Percentiles rank a stretch among this genome's conserved stretches.
These are phyloP conservation scores for Exutisphaerella laricina DNA, from an alignment of 2,329 filamentous ascomycete species.

Conservation along the genomic window DNA sequence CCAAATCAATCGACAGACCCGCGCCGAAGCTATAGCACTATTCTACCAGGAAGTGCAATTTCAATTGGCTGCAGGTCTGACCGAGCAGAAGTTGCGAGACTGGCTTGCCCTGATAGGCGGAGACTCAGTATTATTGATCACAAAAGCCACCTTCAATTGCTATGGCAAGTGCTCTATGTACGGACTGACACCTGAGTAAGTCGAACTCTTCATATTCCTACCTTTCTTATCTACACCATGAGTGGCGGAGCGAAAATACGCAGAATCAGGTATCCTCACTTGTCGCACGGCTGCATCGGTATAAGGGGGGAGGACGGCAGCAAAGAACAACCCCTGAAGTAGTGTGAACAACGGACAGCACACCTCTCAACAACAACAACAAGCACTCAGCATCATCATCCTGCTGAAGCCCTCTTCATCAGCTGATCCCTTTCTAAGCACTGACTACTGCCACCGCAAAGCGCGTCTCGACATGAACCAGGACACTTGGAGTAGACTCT, in stretches of 20 bases:
- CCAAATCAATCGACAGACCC: slow-evolving; percentile 2
- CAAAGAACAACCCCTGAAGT: no score
- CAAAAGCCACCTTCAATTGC: slow-evolving; percentile 1
- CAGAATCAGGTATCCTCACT: no score
- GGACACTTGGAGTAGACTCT: not conserved
- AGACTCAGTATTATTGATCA: slow-evolving; percentile 1
- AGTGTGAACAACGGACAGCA: no score
- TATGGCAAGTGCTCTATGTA: slow-evolving; percentile 8
- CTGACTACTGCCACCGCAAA: slow-evolving; percentile 7
- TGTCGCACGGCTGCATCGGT: no score
- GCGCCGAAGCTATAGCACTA: not conserved
- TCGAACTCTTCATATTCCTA: not conserved
- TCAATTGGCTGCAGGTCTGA: not conserved
- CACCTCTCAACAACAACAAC: no score
- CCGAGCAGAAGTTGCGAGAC: not conserved
- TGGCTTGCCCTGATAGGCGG: slow-evolving; percentile 3
- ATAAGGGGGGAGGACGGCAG: no score
- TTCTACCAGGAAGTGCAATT: slow-evolving; percentile 3
- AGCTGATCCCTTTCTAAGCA: no score
- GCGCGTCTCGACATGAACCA: not conserved
- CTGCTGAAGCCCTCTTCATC: no score
- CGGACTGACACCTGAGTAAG: slow-evolving; percentile 8
- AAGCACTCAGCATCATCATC: no score
- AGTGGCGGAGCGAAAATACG: not conserved
- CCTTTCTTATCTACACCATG: not conserved